A percentile compares a stretch with the other conserved stretches of the same genome.
Evolutionary conservation across 202 grass and related monocot species (phyloP).

Genomic region (Musa balbisiana): DNA sequence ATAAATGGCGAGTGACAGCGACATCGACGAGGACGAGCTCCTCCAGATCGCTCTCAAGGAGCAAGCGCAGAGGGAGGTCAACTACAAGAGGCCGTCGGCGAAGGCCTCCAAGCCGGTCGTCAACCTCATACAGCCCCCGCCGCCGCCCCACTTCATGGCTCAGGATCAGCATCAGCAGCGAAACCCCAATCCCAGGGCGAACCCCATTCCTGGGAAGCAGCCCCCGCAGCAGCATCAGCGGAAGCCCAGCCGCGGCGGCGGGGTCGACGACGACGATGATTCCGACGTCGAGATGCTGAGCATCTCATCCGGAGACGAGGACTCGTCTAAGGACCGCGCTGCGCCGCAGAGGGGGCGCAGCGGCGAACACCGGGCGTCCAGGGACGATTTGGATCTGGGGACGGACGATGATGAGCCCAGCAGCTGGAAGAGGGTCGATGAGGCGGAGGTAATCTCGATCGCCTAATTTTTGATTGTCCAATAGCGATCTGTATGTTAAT

Average conservation of each 20-base stretch:
- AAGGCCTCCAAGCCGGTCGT: conserved; percentile 69
- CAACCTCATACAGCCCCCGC: conserved; percentile 72
- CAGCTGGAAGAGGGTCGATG: conserved; percentile 96
- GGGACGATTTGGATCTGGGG: conserved; percentile 60
- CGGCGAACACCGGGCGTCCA: conserved; percentile 40
- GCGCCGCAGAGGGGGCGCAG: conserved; percentile 34
- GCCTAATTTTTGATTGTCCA: background rate
- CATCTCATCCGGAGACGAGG: conserved; percentile 96
- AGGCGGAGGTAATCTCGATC: conserved; percentile 65
- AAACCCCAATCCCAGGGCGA: conserved; percentile 27
- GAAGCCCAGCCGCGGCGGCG: conserved; percentile 40
- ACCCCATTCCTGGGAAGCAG: conserved; percentile 15
- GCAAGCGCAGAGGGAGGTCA: conserved; percentile 84
- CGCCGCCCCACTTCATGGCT: conserved; percentile 26
- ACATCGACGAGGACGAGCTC: conserved; percentile 95
- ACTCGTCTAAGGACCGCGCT: conserved; percentile 48
- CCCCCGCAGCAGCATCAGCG: conserved; percentile 2
- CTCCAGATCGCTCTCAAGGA: conserved; percentile 96
- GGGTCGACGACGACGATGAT: conserved; percentile 78
- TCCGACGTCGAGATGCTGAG: conserved; percentile 90
- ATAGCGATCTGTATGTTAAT: background rate
- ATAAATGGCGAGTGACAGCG: conserved; percentile 76
- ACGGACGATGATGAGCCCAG: conserved; percentile 77
- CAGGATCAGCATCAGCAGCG: conserved; percentile 4
- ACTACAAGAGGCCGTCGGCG: conserved; percentile 59